Evolutionary conservation across 768 basidiomycete species (phyloP), one percentile per base, ranked within the genome.

Genomic region (Gelatoporia subvermispora): DNA sequence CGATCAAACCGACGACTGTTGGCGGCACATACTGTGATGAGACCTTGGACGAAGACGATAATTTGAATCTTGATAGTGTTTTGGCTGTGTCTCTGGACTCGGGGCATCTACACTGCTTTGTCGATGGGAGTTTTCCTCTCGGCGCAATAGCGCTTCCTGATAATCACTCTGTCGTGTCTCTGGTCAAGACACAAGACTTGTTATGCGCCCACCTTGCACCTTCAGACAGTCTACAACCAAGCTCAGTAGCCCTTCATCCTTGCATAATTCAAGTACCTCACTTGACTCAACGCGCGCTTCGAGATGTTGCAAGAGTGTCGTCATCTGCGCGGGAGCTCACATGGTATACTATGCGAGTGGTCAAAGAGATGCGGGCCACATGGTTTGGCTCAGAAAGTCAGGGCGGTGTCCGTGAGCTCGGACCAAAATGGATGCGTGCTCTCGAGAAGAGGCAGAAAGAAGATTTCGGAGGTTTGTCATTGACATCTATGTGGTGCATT

Each of bases 71-170:
- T 17, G 66, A 68, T 48, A 88, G 85, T 57, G 68, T 92, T 46
- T 68, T 92, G 17, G 70, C 75, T 24, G 74, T 81, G 37, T 63
- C 82, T 15, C 86, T 88, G 58, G 69, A 74, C 45, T 51, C 63
- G 17, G 87, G 89, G 4, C 64, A 64, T 48, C 61, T 89, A 35
- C 76, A 82, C 62, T 76, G 68, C 53, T 91, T 82, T 67, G 70
- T 91, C 41, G 88, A 92, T 59, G 90, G 89, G 15, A 79, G 76
- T 52, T 92, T 84, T 65, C 77, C 79, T 25, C 69, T 92, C 34
- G 89, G 89, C 21, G 62, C 68, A 18, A 64, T 85, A 25, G 60
- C 59, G 22, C 52, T 78, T 21, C 74, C 70, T 51, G 41, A 56
- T 47, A 25, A 49, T 35, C 55, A 53, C 18, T 43, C 50, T 54